These are phyloP conservation scores for Ogataea parapolymorpha DNA, from an alignment of 805 yeast species.

Conservation along the genomic window DNA sequence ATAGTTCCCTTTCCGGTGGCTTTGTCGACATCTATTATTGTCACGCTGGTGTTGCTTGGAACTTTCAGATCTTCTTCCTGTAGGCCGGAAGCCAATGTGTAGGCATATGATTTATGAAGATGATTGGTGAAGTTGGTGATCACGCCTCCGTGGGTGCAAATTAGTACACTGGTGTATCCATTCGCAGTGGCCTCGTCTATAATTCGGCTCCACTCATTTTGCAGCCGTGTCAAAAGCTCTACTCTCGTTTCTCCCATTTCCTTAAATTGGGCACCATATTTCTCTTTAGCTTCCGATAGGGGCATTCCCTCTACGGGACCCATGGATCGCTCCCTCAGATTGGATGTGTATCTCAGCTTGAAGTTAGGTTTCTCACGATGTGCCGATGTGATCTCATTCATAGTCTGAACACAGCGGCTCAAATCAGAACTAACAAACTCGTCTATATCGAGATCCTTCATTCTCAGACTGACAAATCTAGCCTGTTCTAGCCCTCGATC, in stretches of 20 bases:
- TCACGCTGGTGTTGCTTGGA: constrained; percentile 74
- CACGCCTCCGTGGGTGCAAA: constrained; percentile 82
- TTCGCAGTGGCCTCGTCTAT: constrained; percentile 36
- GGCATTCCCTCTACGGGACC: constrained; percentile 78
- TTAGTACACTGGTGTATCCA: constrained; percentile 46
- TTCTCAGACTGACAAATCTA: constrained; percentile 43
- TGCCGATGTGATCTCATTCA: constrained; percentile 38
- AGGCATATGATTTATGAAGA: constrained; percentile 40
- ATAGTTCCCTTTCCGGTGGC: constrained; percentile 40
- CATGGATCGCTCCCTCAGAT: constrained; percentile 72
- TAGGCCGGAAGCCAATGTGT: constrained; percentile 37
- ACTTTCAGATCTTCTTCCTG: constrained; percentile 43
- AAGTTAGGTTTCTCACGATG: constrained; percentile 19
- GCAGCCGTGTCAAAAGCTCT: constrained; percentile 48
- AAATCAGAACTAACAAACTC: constrained; percentile 51
- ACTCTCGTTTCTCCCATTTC: constrained; percentile 61
- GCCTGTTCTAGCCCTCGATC: constrained; percentile 63
- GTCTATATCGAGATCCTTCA: constrained; percentile 42
- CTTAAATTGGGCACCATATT: constrained; percentile 56
- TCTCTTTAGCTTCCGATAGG: constrained; percentile 56
- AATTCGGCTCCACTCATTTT: constrained; percentile 41
- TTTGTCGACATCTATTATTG: constrained; percentile 57
- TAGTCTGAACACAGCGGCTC: constrained; percentile 59
- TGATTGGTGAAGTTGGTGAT: constrained; percentile 58
- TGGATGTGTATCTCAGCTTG: constrained; percentile 34